A percentile compares a stretch with the other conserved stretches of the same genome.
phyloP scores from a whole-genome alignment of 2,329 filamentous ascomycete species.

The Hypoxylon sp. region DNA sequence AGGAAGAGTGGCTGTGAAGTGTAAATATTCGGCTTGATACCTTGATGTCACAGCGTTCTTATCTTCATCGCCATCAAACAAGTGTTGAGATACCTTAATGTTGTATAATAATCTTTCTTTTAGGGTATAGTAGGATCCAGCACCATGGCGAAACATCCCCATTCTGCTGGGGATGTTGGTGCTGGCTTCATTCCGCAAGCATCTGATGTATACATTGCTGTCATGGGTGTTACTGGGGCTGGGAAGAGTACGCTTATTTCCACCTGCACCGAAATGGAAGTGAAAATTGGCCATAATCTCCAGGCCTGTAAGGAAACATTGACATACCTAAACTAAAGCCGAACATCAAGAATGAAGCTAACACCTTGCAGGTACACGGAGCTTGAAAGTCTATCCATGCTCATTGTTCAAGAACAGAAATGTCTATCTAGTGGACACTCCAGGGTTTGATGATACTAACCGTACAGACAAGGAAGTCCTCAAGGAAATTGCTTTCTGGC shows the following conservation, averaged over 20 bases:
- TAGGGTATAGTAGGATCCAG: background rate
- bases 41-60: background rate
- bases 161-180: background rate
- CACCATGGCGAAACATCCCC: background rate
- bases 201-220: conserved; percentile 6
- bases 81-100: background rate
- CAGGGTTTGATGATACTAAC: conserved; percentile 61
- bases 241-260: conserved; percentile 57
- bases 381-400: conserved; percentile 49
- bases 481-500: conserved; percentile 56
- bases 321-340: background rate
- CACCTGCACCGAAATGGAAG: conserved; percentile 50
- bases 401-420: conserved; percentile 46
- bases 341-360: background rate
- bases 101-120: background rate
- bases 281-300: conserved; percentile 53
- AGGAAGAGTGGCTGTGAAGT: background rate
- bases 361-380: conserved; percentile 46
- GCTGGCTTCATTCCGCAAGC: background rate
- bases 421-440: conserved; percentile 59
- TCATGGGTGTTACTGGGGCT: conserved; percentile 52
- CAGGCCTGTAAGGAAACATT: conserved; percentile 51
- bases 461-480: conserved; percentile 60
- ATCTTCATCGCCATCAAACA: background rate
- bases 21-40: background rate